Conservation (phyloP, 2,329 filamentous ascomycete species). For the Hymenoscyphus scutula region DNA sequence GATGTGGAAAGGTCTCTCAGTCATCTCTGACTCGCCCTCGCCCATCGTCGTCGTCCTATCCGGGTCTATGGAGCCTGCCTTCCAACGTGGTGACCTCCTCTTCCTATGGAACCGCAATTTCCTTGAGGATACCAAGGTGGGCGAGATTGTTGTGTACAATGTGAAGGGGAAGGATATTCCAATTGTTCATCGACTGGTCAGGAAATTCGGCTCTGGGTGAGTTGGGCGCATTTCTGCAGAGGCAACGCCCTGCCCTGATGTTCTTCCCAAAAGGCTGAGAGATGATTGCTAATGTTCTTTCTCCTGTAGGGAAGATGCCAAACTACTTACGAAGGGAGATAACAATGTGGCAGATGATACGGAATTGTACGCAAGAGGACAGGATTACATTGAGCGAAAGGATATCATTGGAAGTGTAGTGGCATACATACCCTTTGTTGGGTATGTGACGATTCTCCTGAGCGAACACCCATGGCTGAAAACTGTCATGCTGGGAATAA, state of each 20-base stretch:
- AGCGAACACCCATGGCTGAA: conserved; percentile 97
- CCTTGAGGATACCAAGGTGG: conserved; percentile 59
- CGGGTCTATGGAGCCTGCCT: conserved; percentile 60
- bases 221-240: conserved; percentile 27
- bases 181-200: conserved; percentile 90
- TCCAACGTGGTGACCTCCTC: conserved; percentile 56
- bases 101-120: conserved; percentile 57
- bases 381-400: conserved; percentile 80
- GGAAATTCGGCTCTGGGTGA: conserved; percentile 63
- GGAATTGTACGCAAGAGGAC: conserved; percentile 80
- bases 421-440: conserved; percentile 89
- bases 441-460: conserved; percentile 93
- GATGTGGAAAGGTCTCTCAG: conserved; percentile 69
- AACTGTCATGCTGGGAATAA: conserved; percentile 88
- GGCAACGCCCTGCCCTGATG: background rate
- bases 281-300: conserved; percentile 12
- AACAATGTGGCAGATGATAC: conserved; percentile 95
- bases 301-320: conserved; percentile 49
- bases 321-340: conserved; percentile 93
- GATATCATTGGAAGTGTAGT: conserved; percentile 94
- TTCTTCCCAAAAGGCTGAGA: background rate
- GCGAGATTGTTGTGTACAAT: conserved; percentile 74
- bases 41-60: conserved; percentile 62
- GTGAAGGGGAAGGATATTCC: conserved; percentile 88
- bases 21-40: conserved; percentile 58